Conservation (phyloP, 441 rosid species). For the Aquilaria agallochum region DNA sequence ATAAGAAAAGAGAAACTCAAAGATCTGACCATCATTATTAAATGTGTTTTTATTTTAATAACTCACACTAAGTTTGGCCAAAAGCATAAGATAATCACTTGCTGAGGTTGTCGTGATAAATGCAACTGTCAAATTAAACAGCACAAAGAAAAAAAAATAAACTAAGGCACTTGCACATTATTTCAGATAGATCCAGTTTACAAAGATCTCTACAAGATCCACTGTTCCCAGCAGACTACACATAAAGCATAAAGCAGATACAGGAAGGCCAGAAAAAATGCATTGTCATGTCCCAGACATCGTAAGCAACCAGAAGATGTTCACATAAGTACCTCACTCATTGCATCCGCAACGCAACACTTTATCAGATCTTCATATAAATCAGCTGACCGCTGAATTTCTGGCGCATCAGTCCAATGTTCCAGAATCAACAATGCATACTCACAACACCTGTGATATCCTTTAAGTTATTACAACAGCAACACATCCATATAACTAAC, state of each 20-base stretch:
- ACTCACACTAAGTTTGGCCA: conserved; percentile 5
- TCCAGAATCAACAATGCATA: conserved; percentile 90
- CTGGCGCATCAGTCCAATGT: conserved; percentile 97
- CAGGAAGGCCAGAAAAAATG: conserved; percentile 1
- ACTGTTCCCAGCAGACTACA: conserved; percentile 1
- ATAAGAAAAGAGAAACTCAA: no score
- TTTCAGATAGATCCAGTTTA: background rate
- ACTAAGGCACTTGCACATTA: background rate
- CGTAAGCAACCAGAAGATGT: conserved; percentile 7
- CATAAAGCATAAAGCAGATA: conserved; percentile 4
- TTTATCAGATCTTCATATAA: conserved; percentile 87
- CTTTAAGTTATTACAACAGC: background rate
- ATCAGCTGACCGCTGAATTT: conserved; percentile 88
- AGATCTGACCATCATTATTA: no score
- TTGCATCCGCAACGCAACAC: conserved; percentile 97
- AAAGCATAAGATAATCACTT: background rate
- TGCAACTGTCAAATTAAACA: background rate
- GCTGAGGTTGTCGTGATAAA: no score
- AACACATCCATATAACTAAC: no score
- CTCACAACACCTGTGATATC: conserved; percentile 80
- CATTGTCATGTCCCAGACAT: conserved; percentile 2
- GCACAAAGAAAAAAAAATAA: background rate
- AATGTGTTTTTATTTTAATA: background rate
- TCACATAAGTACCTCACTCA: conserved; percentile 81
- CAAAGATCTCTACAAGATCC: background rate